Base-by-base conservation (phyloP, 2,329 filamentous ascomycete species). In the Calycina herbarum region DNA sequence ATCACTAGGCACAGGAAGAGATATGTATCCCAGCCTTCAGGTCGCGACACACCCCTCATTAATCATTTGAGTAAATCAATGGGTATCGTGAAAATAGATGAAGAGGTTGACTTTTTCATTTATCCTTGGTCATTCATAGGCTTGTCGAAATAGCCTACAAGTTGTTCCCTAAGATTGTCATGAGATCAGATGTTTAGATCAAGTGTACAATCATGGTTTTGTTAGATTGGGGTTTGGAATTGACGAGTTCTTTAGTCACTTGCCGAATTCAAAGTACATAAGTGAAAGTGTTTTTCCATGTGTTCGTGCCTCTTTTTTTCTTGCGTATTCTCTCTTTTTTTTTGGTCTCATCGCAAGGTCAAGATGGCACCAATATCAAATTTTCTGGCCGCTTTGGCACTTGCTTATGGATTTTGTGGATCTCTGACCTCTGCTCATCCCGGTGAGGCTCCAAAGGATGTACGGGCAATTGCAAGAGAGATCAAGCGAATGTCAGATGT, bases 151-250 rank as follows among this genome's bases (percentile, higher is more conserved):
- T 61, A 64, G 63, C 58, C 63, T 64, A 20, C 24, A 40, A 29
- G 6, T 24, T 45, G 5, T 20, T 20, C 17, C 20, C 59, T 58
- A 48, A 61, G 45, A 3, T 54, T 61, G 17, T 61, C 48, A 64
- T 64, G 63, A 61, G 63, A 61, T 61, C 63, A 61, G 40, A 64
- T 57, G 58, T 61, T 57, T 48, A 45, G 63, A 57, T 61, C 24
- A 29, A 42, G 42, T 56, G 17, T 35, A 54, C 10, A 54, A 24
- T 24, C 48, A 24, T 54, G 20, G 3, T 54, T 54, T 24, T 40
- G 13, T 27, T 54, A 54, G 17, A 45, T 40, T 27, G 10, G 13
- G 40, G 6, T 24, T n/a, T 38, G 48, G 17, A 15, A 27, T 7
- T 15, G 60, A 24, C 6, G 27, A 29, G 15, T 24, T 20, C 17